Evolutionary conservation across 768 basidiomycete species (phyloP), one percentile per base, ranked within the genome.

Genomic region (Boletus pseudo-olivaceus): DNA sequence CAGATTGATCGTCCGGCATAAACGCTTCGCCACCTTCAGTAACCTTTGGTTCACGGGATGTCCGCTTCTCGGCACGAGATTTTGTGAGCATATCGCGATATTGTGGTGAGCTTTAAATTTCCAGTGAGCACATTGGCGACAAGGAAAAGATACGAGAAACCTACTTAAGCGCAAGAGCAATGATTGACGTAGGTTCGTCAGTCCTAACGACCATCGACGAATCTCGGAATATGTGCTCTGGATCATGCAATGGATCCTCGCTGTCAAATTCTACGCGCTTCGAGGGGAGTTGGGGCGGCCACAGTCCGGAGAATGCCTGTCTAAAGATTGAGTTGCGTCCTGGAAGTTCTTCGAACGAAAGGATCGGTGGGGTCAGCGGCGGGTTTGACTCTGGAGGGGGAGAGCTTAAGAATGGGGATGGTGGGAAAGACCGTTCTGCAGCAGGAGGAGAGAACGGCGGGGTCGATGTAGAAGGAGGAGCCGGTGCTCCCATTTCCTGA

Each of bases 131-230:
- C 49, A 43, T 53, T n/a, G 17, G 19, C 41, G 37, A 30, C 15
- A 45, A 39, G 3, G 32, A 20, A 37, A 49, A 19, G 19, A 20
- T n/a, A 30, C 14, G 46, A 47, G 15, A 40, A 8, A 72, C 83
- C 63, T 63, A 93, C 92, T 88, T 91, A 46, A 99, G 73, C 6
- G 93, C 92, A 53, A 98, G 84, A 7, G 97, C 95, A 59, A 98
- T 94, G 64, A 98, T 97, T 17, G 96, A 98, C 0, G 95, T 97
- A 3, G 96, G 97, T 66, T 99, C 97, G 68, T 98, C 94, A 19
- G 93, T 93, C 19, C 96, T 82, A 19, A 99, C 88, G 47, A 98
- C 86, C 83, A 98, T 95, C 2, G 88, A 86, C 15, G 92, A 93
- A 65, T 96, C 95, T 35, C 91, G 81, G 73, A 97, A 98, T 45